Evolutionary conservation across 129 eudicot genomes (phyloP).

Genomic region (Pulicaria dysenterica): DNA sequence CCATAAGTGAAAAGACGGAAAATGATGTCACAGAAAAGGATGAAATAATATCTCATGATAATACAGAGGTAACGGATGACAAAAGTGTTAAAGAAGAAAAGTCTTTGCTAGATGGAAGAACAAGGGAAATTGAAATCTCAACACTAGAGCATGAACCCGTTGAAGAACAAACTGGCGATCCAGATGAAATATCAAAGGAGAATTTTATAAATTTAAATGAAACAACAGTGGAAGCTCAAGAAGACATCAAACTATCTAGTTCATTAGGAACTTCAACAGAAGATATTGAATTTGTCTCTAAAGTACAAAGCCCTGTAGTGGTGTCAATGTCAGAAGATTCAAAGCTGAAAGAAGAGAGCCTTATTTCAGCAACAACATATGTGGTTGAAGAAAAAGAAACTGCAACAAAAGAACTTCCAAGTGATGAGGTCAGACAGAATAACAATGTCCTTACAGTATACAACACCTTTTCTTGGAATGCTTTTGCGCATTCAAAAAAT

Average conservation of each 20-base stretch:
- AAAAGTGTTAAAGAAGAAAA: constrained; percentile 18
- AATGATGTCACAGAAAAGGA: constrained; percentile 23
- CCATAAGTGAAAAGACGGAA: constrained; percentile 27
- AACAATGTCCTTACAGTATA: constrained; percentile 3
- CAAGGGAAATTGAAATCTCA: constrained; percentile 31
- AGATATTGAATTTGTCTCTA: constrained; percentile 25
- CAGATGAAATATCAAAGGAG: constrained; percentile 33
- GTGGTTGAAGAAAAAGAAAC: constrained; percentile 31
- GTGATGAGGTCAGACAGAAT: constrained; percentile 32
- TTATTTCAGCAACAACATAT: constrained; percentile 20
- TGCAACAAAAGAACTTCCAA: constrained; percentile 23
- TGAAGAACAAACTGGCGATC: constrained; percentile 25
- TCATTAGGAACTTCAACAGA: constrained; percentile 23
- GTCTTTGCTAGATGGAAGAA: constrained; percentile 17
- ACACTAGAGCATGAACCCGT: constrained; percentile 24
- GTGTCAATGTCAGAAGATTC: constrained; percentile 22
- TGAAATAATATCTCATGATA: constrained; percentile 28
- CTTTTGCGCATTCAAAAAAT: not conserved
- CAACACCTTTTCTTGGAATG: constrained; percentile 19
- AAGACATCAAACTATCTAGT: constrained; percentile 27
- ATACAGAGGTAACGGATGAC: constrained; percentile 18
- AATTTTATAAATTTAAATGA: constrained; percentile 26
- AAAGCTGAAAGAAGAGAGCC: constrained; percentile 24
- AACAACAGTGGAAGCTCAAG: constrained; percentile 34
- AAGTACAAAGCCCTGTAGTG: constrained; percentile 21